Base-by-base conservation (phyloP, 2,329 filamentous ascomycete species). In the Cladosporium sp. region DNA sequence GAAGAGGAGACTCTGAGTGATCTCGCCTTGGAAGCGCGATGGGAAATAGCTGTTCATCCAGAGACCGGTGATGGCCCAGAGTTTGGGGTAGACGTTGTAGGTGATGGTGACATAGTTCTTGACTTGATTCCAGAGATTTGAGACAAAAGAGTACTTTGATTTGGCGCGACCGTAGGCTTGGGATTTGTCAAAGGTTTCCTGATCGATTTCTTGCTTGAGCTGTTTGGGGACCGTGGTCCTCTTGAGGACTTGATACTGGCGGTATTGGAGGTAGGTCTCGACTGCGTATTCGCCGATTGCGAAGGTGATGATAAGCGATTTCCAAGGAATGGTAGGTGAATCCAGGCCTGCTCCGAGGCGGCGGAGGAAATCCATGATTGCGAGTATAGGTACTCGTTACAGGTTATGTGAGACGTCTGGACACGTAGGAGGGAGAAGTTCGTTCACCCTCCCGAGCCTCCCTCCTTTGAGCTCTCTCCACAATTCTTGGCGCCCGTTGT, bases 241-340 rank as follows among this genome's bases (percentile, higher is more conserved):
- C 66, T 92, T 82, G 54, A 97, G 79, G 50, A 96, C 82, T 59
- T 83, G 82, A 69, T 96, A 97, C 70, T 98, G 93, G 51, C 93
- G 88, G 59, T 88, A 75, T 20, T 89, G 89, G 47, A 98, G 83
- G 72, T 92, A 88, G 38, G 88, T 84, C 70, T 98, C 93, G 65
- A 98, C 84, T 49, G 89, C 73, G 69, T 88, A 97, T 68, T 98
- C 89, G 54, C 86, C 89, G 62, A 97, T 69, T 25, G 90, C 95
- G 75, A 98, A 98, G 63, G 90, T 88, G 61, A 97, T 80, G 63
- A 98, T 91, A 62, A 98, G 83, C 68, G 83, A 86, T 82, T 96
- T 98, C 93, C 93, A 98, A 49, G 93, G 92, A 75, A 97, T 95
- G 65, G 88, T 77, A 52, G 92, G 91, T 65, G 88, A 83, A 76